Evolutionary conservation across 2,329 filamentous ascomycete species (phyloP).

Genomic region (Ophiostoma tasmaniense): DNA sequence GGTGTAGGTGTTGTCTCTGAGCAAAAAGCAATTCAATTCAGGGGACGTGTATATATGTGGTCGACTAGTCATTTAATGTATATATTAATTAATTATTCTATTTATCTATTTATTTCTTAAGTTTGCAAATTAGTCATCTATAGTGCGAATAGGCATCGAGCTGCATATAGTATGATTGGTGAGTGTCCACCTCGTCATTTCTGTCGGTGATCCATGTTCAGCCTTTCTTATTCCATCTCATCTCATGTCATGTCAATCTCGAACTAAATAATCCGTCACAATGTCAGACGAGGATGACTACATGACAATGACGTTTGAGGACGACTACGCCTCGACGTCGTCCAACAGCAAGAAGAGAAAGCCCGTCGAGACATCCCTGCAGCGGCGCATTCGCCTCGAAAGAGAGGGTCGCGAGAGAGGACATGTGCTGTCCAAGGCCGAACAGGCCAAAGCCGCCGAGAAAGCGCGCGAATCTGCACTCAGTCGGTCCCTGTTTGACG

Average conservation of each 20-base stretch:
- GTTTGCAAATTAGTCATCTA: background rate
- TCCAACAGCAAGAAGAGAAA: conserved; percentile 7
- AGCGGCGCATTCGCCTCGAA: conserved; percentile 44
- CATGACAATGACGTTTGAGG: conserved; percentile 88
- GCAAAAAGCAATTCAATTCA: background rate
- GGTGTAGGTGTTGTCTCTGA: background rate
- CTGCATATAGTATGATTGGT: background rate
- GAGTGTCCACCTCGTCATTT: background rate
- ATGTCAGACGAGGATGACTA: conserved; percentile 69
- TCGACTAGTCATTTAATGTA: background rate
- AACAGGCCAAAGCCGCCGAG: conserved; percentile 66
- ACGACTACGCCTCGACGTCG: conserved; percentile 37
- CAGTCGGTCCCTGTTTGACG: conserved; percentile 56
- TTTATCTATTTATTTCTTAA: background rate
- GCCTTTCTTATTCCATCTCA: background rate
- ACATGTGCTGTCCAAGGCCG: conserved; percentile 68
- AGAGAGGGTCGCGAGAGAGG: conserved; percentile 60
- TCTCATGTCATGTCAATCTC: background rate
- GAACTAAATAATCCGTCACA: background rate
- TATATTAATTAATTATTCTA: background rate
- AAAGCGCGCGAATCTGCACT: conserved; percentile 67
- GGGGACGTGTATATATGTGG: background rate
- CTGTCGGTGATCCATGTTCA: background rate
- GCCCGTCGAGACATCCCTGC: conserved; percentile 41
- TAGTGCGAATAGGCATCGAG: background rate